Evolutionary conservation across 176 grass and related monocot genomes (phyloP).

Genomic region (Melocanna baccifera): DNA sequence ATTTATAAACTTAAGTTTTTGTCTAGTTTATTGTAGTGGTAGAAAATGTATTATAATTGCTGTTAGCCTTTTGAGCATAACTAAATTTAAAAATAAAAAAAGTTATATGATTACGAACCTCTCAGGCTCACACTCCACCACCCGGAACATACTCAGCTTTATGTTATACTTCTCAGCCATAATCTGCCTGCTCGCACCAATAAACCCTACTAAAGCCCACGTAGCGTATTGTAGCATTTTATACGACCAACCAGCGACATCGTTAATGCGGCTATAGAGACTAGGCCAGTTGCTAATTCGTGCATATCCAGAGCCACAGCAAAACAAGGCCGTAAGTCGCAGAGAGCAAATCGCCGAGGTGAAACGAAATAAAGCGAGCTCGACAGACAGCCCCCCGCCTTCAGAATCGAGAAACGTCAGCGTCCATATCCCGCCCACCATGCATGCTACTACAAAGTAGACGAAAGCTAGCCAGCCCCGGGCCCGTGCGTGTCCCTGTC

Average conservation of each 20-base stretch:
- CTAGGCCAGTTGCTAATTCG: background rate
- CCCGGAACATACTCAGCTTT: background rate
- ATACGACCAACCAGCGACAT: background rate
- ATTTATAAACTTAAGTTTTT: too few species aligned
- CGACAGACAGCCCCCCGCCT: background rate
- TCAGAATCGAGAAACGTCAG: background rate
- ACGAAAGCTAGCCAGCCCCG: background rate
- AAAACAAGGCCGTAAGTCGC: background rate
- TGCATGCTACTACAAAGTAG: background rate
- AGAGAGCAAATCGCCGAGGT: slow-evolving; percentile 27
- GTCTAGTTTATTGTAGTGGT: too few species aligned
- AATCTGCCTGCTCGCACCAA: background rate
- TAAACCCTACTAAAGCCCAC: background rate
- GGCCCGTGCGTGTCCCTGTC: background rate
- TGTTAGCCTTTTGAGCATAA: too few species aligned
- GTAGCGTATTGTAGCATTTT: background rate
- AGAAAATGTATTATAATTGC: too few species aligned
- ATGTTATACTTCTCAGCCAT: background rate
- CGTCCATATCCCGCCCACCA: slow-evolving; percentile 10
- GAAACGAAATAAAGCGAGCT: slow-evolving; percentile 32
- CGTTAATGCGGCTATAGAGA: background rate
- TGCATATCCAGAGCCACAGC: slow-evolving; percentile 2
- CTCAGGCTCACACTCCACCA: too few species aligned
- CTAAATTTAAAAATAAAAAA: too few species aligned
- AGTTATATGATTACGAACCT: too few species aligned